A percentile compares a stretch with the other conserved stretches of the same genome.
phyloP scores from a whole-genome alignment of 2,329 filamentous ascomycete species.

The Trichoderma koningiopsis region DNA sequence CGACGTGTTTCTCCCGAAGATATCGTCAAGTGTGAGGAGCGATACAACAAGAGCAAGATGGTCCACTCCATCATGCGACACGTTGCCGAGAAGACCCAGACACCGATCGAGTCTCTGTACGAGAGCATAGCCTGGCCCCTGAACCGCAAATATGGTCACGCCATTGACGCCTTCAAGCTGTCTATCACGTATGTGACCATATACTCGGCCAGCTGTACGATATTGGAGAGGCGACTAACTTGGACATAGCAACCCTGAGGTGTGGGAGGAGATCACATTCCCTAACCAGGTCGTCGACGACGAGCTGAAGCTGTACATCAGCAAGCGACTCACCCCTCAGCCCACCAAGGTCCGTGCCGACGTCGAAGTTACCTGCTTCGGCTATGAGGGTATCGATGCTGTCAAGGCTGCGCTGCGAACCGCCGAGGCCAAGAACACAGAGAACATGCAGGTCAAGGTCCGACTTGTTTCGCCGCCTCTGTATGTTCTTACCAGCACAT shows the following conservation, averaged over 20 bases:
- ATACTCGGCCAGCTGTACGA: background rate
- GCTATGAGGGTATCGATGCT: conserved; percentile 97
- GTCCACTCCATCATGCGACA: conserved; percentile 99
- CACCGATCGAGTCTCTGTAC: conserved; percentile 92
- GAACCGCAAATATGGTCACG: conserved; percentile 96
- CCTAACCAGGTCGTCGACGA: conserved; percentile 81
- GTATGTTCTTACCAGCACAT: conserved; percentile 94
- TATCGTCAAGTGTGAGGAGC: conserved; percentile 97
- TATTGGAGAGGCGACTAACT: conserved; percentile 27
- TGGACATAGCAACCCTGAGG: conserved; percentile 76
- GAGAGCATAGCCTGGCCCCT: conserved; percentile 94
- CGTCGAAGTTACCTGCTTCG: conserved; percentile 92
- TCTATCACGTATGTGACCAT: conserved; percentile 78
- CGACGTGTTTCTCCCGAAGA: conserved; percentile 96
- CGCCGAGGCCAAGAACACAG: conserved; percentile 89
- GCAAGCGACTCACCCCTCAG: conserved; percentile 94
- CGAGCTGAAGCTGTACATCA: conserved; percentile 92
- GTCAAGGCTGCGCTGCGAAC: conserved; percentile 91
- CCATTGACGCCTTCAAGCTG: conserved; percentile 97
- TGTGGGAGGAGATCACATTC: conserved; percentile 93
- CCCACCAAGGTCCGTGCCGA: conserved; percentile 99
- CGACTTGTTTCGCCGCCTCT: conserved; percentile 96
- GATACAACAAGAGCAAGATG: conserved; percentile 99
- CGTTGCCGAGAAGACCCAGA: conserved; percentile 94
- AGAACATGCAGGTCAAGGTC: conserved; percentile 94